Evolutionary conservation across 2,329 filamentous ascomycete genomes (phyloP).

Genomic region (Sarocladium oryzae): DNA sequence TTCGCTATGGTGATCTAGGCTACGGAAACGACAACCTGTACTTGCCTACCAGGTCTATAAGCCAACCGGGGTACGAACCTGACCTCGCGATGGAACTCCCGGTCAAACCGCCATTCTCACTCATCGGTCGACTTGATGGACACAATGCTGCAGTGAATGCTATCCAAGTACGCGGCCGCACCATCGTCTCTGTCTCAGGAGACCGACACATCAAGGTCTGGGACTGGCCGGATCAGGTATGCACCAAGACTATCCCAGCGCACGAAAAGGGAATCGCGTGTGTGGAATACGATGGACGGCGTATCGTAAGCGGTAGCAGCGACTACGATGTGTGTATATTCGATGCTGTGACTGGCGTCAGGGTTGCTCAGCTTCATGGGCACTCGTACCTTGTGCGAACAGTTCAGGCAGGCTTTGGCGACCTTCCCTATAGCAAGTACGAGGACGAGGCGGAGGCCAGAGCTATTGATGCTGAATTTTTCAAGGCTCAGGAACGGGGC

Average conservation of each 20-base stretch:
- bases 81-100: constrained; percentile 40
- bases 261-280: constrained; percentile 96
- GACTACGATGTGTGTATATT: constrained; percentile 96
- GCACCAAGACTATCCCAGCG: constrained; percentile 71
- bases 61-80: constrained; percentile 50
- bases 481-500: constrained; percentile 50
- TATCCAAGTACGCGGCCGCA: constrained; percentile 78
- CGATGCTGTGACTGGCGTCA: constrained; percentile 75
- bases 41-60: constrained; percentile 13
- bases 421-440: constrained; percentile 71
- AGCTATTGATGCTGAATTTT: constrained; percentile 67
- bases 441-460: constrained; percentile 69
- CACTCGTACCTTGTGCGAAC: constrained; percentile 85
- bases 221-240: constrained; percentile 76
- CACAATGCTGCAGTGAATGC: constrained; percentile 93
- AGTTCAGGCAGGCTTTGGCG: constrained; percentile 90
- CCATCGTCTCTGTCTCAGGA: constrained; percentile 91
- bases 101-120: constrained; percentile 58
- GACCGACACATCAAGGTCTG: constrained; percentile 92
- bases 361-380: constrained; percentile 79
- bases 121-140: constrained; percentile 74
- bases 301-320: constrained; percentile 92
- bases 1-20: constrained; percentile 55
- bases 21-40: constrained; percentile 33
- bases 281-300: constrained; percentile 88